Conservation (phyloP, 2,329 filamentous ascomycete genomes). For the Piedraia hortae region DNA sequence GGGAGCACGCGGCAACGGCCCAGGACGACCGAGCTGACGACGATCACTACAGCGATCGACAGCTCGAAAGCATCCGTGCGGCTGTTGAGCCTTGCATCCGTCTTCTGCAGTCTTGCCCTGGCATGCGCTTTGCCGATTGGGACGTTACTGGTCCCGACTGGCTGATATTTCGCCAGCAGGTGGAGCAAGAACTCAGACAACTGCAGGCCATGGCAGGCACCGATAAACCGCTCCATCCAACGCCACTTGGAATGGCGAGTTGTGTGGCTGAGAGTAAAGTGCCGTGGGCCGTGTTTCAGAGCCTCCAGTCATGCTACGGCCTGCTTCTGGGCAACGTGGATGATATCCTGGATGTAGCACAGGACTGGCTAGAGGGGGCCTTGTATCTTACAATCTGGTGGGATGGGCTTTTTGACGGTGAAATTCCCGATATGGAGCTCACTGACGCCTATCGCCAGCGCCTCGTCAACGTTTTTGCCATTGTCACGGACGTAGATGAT, state of each 20-base stretch:
- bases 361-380: constrained; percentile 81
- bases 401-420: constrained; percentile 39
- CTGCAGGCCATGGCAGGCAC: constrained; percentile 46
- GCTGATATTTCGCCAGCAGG: constrained; percentile 54
- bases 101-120: constrained; percentile 48
- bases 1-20: constrained; percentile 42
- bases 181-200: constrained; percentile 38
- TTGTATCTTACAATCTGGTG: constrained; percentile 72
- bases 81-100: constrained; percentile 41
- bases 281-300: constrained; percentile 75
- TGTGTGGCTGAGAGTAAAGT: constrained; percentile 59
- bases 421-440: constrained; percentile 14
- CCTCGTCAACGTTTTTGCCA: constrained; percentile 40
- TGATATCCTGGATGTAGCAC: constrained; percentile 47
- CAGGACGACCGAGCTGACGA: constrained; percentile 27
- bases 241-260: constrained; percentile 24
- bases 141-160: constrained; percentile 58
- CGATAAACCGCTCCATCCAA: constrained; percentile 20
- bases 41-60: constrained; percentile 40
- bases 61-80: constrained; percentile 50
- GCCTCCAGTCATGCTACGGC: constrained; percentile 51
- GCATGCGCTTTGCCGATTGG: constrained; percentile 40
- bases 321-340: constrained; percentile 50
- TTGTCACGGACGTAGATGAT: constrained; percentile 36
- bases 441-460: constrained; percentile 42